phyloP scores from a whole-genome alignment of 2,329 filamentous ascomycete genomes.

The Cadophora sp. region DNA sequence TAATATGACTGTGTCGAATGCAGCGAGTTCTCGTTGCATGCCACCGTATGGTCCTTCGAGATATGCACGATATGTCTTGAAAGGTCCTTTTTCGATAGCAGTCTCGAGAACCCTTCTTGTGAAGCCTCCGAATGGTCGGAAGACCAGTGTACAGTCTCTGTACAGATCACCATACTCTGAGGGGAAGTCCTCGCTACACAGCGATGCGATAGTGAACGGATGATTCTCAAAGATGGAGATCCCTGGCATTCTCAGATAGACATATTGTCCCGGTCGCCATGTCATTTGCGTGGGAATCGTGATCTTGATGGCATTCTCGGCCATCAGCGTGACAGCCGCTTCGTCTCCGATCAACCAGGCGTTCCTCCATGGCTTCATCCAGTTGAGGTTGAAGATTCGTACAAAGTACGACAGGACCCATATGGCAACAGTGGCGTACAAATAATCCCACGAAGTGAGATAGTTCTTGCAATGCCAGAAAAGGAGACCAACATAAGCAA shows the following conservation, averaged over 20 bases:
- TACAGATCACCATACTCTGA: slow-evolving; percentile 90
- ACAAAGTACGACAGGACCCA: slow-evolving; percentile 77
- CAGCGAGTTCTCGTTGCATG: slow-evolving; percentile 87
- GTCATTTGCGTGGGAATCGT: slow-evolving; percentile 92
- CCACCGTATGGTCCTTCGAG: slow-evolving; percentile 95
- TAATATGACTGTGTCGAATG: slow-evolving; percentile 91
- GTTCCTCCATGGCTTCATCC: slow-evolving; percentile 79
- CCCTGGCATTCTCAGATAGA: slow-evolving; percentile 92
- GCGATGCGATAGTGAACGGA: slow-evolving; percentile 91
- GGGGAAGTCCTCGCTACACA: slow-evolving; percentile 92
- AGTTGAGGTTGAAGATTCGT: slow-evolving; percentile 87
- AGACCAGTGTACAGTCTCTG: slow-evolving; percentile 88
- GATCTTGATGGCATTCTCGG: slow-evolving; percentile 94
- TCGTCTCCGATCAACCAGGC: slow-evolving; percentile 91
- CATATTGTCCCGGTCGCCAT: slow-evolving; percentile 93
- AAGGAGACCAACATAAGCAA: slow-evolving; percentile 81
- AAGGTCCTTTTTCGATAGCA: slow-evolving; percentile 83
- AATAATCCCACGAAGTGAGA: slow-evolving; percentile 86
- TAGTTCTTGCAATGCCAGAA: slow-evolving; percentile 98
- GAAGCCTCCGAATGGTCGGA: slow-evolving; percentile 90
- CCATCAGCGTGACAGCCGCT: slow-evolving; percentile 85
- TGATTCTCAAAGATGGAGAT: slow-evolving; percentile 93
- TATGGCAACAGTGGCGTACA: slow-evolving; percentile 81
- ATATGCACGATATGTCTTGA: slow-evolving; percentile 91
- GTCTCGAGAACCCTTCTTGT: slow-evolving; percentile 85